Base-by-base conservation (phyloP, 2,329 filamentous ascomycete species). In the Nemania abortiva region DNA sequence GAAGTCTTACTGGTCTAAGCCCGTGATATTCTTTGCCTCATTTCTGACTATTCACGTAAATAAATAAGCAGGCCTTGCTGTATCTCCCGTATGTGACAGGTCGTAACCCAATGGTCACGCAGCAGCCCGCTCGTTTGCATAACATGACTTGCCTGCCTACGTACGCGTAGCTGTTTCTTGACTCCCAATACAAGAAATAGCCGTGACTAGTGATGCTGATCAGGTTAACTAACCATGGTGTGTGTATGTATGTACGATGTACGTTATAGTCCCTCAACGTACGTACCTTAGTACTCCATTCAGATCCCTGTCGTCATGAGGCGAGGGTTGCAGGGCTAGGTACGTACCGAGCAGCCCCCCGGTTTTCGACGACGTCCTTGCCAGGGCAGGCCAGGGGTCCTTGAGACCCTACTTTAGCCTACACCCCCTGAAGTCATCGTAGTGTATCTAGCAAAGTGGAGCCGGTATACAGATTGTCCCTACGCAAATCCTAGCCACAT, bases 301-400 rank as follows among this genome's bases (percentile, higher is more conserved):
- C n/a, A 45, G 27, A 68, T 61, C 62, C 61, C 13, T 27, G 62
- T 50, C 62, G 39, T 42, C 50, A 66, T 69, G 63, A 63, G 67
- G 67, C 54, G 55, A 53, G 54, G 63, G 37, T 49, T 20, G 29
- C 22, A 56, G 65, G 50, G 24, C 27, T 37, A 37, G 56, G 63
- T 69, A 66, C 54, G 54, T 57, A 63, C 47, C 22, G 1, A 56
- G 22, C 6, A 52, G 62, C 31, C 37, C 61, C 60, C 61, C 39
- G 15, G 45, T 54, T 37, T 24, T 9, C 52, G 57, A 29, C 11
- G 18, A n/a, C 15, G 37, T 58, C 64, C 58, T 37, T 67, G 53
- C 34, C n/a, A 58, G 53, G 62, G 54, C 58, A 34, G 63, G 53
- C 34, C n/a, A 58, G 53, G 62, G 54, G 53, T 64, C 61, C 56